Evolutionary conservation across 768 basidiomycete genomes (phyloP), one percentile per base, ranked within the genome.

Genomic region (Naganishia friedmannii): DNA sequence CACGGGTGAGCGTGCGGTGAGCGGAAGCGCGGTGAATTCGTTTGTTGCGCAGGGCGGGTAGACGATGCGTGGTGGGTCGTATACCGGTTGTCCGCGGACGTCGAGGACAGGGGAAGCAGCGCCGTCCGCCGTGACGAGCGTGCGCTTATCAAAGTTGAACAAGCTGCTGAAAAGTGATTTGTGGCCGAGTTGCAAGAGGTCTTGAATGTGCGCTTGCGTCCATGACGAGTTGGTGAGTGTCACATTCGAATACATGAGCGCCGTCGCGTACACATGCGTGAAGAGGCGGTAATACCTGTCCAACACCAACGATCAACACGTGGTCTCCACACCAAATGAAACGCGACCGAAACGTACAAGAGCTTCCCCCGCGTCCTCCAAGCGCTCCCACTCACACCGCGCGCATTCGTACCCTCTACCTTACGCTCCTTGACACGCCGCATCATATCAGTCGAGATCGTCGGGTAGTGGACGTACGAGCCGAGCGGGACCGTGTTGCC

Each of bases 401-500:
- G 89, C 23, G 31, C 37, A 32, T 51, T 54, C 19, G 58, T 60
- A 23, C 69, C 60, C 53, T 70, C 63, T 12, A 53, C 53, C 26
- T 60, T 60, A 10, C 69, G 32, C 13, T 84, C 83, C 12, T 83
- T 82, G 32, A 96, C 92, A 15, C 37, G 51, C 56, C 42, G 84
- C 39, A 98, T 85, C 96, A 98, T 98, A 73, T 93, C 88, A 9
- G 89, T 90, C 77, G 91, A 93, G 77, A 99, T 95, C 8, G 91
- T 96, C 0, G 96, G 96, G 77, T 96, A 99, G 80, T 99, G 96
- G 12, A 93, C 87, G 75, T 98, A 99, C 32, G 93, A 90, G 10
- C 90, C 93, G 28, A 95, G 85, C 2, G 90, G 88, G 48, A 92
- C 84, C 19, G 83, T 70, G 23, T 70, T 32, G 0, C 81, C 81